Evolutionary conservation across 495 filamentous ascomycete genomes (phyloP), one percentile per base, ranked within the genome.

Genomic region (Podospora anserina): DNA sequence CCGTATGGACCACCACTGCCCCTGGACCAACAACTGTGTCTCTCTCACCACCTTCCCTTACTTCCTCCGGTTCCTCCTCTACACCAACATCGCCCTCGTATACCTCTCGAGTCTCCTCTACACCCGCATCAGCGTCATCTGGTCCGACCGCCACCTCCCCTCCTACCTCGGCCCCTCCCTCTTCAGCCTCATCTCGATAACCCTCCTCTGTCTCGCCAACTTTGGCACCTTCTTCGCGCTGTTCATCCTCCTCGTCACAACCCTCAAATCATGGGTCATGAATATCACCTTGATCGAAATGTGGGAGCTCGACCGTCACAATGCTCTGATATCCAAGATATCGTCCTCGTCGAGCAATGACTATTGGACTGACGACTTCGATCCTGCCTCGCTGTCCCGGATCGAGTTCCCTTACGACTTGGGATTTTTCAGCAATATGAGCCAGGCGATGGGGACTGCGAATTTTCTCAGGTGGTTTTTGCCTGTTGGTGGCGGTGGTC

Each of bases 1-100:
- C 1, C 93, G 92, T 76, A 98, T 99, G 96, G 95, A 99, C 82
- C 95, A 99, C 79, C 95, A 99, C 80, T 99, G 95, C 75, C 94
- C 95, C 0, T 99, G 95, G 95, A 97, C 93, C 2, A 80, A 82
- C 57, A 97, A 96, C 77, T 99, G 95, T 79, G 92, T 98, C 57
- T 97, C 93, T 2, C 86, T 96, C 76, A 88, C 89, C 64, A 96
- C 94, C 15, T 91, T 94, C 74, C 93, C 94, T 13, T 89, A 96
- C 79, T 97, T 96, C 78, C 76, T 95, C 18, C 93, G 93, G 63
- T 97, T 97, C 78, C 80, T 97, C 26, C 83, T 91, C 75, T 96
- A 91, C 80, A 84, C 91, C 32, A 89, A 91, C 56, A 69, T 85
- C 30, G 83, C 90, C 4, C 93, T 94, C 80, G 83, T 81, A 79